Percentiles rank a stretch among this genome's conserved stretches.
These are phyloP conservation scores for Astrothelium macrocarpum DNA, from an alignment of 495 filamentous ascomycete species.

Conservation along the genomic window DNA sequence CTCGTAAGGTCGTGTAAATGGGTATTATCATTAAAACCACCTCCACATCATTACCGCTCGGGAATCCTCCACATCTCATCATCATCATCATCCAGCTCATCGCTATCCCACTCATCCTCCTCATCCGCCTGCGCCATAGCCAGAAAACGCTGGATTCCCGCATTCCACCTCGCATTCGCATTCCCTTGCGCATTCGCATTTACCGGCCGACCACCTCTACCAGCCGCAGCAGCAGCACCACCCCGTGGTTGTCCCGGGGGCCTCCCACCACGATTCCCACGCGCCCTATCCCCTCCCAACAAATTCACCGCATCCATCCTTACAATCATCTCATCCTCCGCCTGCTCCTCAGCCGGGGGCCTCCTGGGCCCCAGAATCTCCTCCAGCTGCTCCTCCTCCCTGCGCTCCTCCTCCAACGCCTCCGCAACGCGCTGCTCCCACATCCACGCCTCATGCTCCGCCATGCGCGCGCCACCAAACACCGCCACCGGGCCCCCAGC, in stretches of 20 bases:
- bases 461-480: conserved; percentile 40
- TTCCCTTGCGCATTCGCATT: conserved; percentile 11
- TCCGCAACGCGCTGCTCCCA: conserved; percentile 12
- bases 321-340: background rate
- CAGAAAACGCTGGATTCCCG: conserved; percentile 45
- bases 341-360: background rate
- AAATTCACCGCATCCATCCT: background rate
- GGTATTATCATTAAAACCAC: too few relatives aligned
- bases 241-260: background rate
- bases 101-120: conserved; percentile 57
- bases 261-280: background rate
- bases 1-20: too few relatives aligned
- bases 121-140: conserved; percentile 47
- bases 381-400: conserved; percentile 6
- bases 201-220: conserved; percentile 6
- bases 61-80: conserved; percentile 7
- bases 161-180: conserved; percentile 14
- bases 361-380: background rate
- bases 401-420: conserved; percentile 8
- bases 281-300: background rate
- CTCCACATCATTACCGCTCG: background rate
- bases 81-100: conserved; percentile 44
- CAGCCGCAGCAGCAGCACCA: background rate
- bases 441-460: conserved; percentile 20
- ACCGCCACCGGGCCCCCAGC: too few relatives aligned